A percentile compares a stretch with the other conserved stretches of the same genome.
These are phyloP conservation scores for Aureobasidium sp. DNA, from an alignment of 2,329 filamentous ascomycete genomes.

Conservation along the genomic window DNA sequence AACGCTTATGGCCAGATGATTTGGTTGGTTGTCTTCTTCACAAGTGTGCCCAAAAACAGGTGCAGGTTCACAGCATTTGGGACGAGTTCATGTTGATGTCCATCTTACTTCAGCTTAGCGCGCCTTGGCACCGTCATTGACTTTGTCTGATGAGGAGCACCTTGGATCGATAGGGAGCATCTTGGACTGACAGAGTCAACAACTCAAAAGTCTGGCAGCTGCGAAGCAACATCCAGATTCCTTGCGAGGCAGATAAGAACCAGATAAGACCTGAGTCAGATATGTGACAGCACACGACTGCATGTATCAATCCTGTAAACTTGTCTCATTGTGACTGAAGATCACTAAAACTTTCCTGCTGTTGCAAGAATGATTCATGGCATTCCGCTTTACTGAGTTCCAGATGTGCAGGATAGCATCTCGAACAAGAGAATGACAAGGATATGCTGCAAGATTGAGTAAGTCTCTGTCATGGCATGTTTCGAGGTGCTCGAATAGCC, in stretches of 20 bases:
- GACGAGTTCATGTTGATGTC: neutral
- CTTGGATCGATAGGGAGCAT: too few relatives aligned
- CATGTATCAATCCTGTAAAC: neutral
- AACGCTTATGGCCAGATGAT: neutral
- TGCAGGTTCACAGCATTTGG: neutral
- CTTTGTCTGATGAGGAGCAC: neutral
- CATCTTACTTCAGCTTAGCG: neutral
- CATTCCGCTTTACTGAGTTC: neutral
- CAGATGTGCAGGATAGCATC: neutral
- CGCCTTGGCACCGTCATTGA: neutral
- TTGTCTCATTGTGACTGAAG: neutral
- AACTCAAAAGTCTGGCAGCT: neutral
- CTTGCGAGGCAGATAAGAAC: neutral
- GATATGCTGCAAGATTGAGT: neutral
- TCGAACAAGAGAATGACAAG: neutral
- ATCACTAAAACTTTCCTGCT: neutral
- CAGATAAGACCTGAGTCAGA: neutral
- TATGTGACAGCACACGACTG: neutral
- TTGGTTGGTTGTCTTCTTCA: neutral
- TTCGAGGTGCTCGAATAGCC: neutral
- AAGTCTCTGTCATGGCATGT: neutral
- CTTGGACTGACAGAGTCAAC: neutral
- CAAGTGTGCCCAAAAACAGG: neutral
- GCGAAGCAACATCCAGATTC: neutral
- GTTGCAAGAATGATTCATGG: neutral